Conservation (phyloP, 306 rosid species). For the Fragaria ananassa region DNA sequence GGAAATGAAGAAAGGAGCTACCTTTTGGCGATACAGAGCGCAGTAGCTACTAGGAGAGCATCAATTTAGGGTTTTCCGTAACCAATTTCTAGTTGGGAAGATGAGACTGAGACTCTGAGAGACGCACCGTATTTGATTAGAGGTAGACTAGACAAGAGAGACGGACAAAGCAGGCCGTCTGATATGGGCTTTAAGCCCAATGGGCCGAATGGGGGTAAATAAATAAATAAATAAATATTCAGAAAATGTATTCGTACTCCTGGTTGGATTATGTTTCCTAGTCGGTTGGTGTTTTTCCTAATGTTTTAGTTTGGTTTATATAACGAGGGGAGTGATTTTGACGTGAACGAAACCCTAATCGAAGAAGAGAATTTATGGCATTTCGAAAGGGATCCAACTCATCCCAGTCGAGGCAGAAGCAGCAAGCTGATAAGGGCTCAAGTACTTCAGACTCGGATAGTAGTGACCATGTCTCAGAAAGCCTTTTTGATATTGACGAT, state of each 20-base stretch:
- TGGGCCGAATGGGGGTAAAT: background rate
- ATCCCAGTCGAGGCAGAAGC: background rate
- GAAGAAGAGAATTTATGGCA: background rate
- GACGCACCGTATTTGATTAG: background rate
- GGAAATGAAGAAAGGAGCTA: background rate
- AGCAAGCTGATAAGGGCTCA: background rate
- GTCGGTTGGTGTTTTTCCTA: background rate
- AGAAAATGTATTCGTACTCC: background rate
- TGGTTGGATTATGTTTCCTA: background rate
- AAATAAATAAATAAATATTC: no score
- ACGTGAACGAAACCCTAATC: background rate
- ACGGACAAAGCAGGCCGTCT: background rate
- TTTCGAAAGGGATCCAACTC: background rate
- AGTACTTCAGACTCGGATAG: background rate
- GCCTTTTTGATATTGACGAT: background rate
- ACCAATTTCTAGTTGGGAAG: background rate
- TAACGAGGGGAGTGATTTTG: background rate
- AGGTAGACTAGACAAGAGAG: background rate
- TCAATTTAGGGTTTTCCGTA: slow-evolving; percentile 5
- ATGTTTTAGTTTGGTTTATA: background rate
- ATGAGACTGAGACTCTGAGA: background rate
- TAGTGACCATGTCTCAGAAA: background rate
- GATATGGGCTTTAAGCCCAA: background rate
- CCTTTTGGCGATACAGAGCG: background rate
- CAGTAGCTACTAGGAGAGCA: background rate